Percentiles rank a stretch among this genome's conserved stretches.
Conservation (phyloP, 2,329 filamentous ascomycete genomes). For the Fusarium circinatum region DNA sequence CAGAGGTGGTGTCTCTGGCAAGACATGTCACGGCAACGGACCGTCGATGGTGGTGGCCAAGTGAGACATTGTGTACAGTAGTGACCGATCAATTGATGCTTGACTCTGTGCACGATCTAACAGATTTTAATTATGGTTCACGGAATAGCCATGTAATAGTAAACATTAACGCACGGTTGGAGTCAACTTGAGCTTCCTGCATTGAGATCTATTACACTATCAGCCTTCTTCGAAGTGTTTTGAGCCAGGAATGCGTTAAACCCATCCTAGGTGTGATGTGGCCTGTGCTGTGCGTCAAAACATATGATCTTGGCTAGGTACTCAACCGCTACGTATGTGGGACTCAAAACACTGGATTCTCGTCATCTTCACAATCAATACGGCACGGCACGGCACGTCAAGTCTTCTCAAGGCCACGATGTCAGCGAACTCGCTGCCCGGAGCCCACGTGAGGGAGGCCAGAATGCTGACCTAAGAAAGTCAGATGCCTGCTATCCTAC, state of each 20-base stretch:
- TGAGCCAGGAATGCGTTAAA: neutral
- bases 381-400: neutral
- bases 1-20: conserved; percentile 22
- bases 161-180: neutral
- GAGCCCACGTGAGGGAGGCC: conserved; percentile 36
- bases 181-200: neutral
- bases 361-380: neutral
- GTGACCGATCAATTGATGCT: conserved; percentile 5
- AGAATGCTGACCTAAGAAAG: conserved; percentile 24
- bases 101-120: neutral
- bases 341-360: neutral
- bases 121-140: neutral
- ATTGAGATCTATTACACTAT: neutral
- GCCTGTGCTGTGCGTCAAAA: neutral
- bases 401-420: conserved; percentile 27
- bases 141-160: neutral
- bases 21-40: conserved; percentile 37
- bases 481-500: conserved; percentile 12
- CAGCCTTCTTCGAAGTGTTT: neutral
- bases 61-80: conserved; percentile 10
- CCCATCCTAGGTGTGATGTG: neutral
- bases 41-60: conserved; percentile 24
- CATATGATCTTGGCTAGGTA: neutral
- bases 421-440: conserved; percentile 37
- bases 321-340: neutral